Evolutionary conservation across 352 stramenopile species (phyloP).

Genomic region (Phytophthora multivora): DNA sequence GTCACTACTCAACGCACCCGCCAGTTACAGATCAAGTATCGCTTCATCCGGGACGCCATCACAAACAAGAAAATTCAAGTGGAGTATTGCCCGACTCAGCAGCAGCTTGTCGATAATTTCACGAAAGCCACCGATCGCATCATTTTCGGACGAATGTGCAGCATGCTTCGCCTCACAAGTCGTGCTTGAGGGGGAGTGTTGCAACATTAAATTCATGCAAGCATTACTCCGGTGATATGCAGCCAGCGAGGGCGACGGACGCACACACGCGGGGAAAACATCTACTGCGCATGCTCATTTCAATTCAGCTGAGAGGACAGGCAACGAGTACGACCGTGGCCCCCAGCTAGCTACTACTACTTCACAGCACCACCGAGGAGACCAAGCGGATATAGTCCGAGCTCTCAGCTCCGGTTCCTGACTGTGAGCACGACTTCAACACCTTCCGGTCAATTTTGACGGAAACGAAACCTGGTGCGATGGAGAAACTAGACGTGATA

Average conservation of each 20-base stretch:
- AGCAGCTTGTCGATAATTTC: conserved; percentile 11
- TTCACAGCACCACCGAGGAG: too few relatives aligned
- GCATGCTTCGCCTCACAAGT: background rate
- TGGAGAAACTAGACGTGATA: too few relatives aligned
- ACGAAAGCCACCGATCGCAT: conserved; percentile 12
- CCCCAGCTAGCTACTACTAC: too few relatives aligned
- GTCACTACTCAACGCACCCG: conserved; percentile 4
- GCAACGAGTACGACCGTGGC: too few relatives aligned
- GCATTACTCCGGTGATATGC: background rate
- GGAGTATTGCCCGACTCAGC: conserved; percentile 16
- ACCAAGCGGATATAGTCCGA: too few relatives aligned
- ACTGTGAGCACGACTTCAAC: too few relatives aligned
- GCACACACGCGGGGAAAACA: background rate
- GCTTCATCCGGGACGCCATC: conserved; percentile 15
- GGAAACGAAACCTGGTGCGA: too few relatives aligned
- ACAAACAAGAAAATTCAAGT: conserved; percentile 4
- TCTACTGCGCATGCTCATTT: background rate
- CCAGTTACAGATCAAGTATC: conserved; percentile 12
- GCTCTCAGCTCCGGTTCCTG: too few relatives aligned
- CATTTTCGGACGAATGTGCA: background rate
- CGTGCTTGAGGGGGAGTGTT: background rate
- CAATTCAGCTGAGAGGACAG: background rate
- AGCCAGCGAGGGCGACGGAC: background rate
- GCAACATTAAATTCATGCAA: background rate
- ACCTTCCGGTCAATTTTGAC: too few relatives aligned